Evolutionary conservation across 2,329 filamentous ascomycete genomes (phyloP).

Genomic region (Penicillium italicum): DNA sequence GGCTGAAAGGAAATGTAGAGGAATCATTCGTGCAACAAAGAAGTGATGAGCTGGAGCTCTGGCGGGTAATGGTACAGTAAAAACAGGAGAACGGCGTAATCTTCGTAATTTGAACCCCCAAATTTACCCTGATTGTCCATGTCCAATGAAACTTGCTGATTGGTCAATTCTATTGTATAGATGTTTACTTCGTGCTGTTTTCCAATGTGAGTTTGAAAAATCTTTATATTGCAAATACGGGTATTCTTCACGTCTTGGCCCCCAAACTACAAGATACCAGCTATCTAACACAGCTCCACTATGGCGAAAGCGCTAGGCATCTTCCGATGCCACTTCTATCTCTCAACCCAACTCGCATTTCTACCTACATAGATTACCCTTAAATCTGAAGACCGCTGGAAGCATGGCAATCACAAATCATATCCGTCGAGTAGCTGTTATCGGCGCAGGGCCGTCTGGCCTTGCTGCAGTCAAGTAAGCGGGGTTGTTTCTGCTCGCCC

Average conservation of each 20-base stretch:
- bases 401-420: slow-evolving; percentile 23
- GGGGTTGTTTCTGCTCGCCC: neutral
- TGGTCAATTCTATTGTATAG: neutral
- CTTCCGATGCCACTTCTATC: neutral
- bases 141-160: neutral
- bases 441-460: slow-evolving; percentile 79
- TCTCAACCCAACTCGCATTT: slow-evolving; percentile 1
- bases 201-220: neutral
- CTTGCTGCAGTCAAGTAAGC: slow-evolving; percentile 68
- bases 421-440: slow-evolving; percentile 60
- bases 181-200: neutral
- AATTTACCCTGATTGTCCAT: neutral
- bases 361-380: neutral
- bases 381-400: neutral
- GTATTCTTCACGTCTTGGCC: neutral
- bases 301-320: slow-evolving; percentile 15
- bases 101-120: neutral
- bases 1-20: neutral
- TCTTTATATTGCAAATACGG: neutral
- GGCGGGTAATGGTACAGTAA: neutral
- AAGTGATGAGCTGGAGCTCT: neutral
- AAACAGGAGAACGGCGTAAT: neutral
- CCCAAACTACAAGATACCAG: neutral
- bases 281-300: slow-evolving; percentile 12
- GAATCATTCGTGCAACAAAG: neutral